Evolutionary conservation across 1,284 basidiomycete genomes (phyloP), one percentile per base, ranked within the genome.

Genomic region (Apiotrichum montevideense): DNA sequence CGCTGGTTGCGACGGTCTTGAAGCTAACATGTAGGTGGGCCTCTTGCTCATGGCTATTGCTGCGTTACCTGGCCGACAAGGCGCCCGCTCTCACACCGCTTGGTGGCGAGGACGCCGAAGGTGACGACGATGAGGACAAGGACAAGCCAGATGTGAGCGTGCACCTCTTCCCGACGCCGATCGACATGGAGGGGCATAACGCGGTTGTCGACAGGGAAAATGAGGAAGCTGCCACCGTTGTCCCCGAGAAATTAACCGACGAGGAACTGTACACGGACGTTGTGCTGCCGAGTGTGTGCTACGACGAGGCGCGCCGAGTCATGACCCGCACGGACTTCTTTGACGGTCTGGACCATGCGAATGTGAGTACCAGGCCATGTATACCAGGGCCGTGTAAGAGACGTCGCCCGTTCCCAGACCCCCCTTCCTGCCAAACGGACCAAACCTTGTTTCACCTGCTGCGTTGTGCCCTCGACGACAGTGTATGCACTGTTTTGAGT

Each of bases 241-340:
- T 8, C 35, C 13, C 39, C 37, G 14, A 35, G 34, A n/a, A 14
- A 11, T 8, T 9, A 6, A 21, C 4, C 10, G 32, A n/a, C 48
- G 39, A 58, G 13, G 54, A 60, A 34, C 57, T 66, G 21, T 54
- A 59, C n/a, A 58, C 57, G 3, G 72, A 74, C 51, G 39, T 70
- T 4, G 59, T 65, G 21, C 45, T 71, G 8, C 72, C 73, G 3
- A 63, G 62, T 15, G 71, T 74, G 13, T 66, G 72, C n/a, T 76
- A 67, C 53, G 71, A 72, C 51, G 71, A 73, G 32, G 76, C 73
- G 8, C 62, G 76, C 44, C 64, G 87, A 68, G 85, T 91, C 52
- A 90, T 89, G 88, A 90, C 88, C 0, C 79, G 88, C 35, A 78
- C 87, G 3, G 89, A 90, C 73, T 91, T 88, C 69, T 75, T 91